Evolutionary conservation across 2,329 filamentous ascomycete species (phyloP).

Genomic region (Elsinoe arachidis): DNA sequence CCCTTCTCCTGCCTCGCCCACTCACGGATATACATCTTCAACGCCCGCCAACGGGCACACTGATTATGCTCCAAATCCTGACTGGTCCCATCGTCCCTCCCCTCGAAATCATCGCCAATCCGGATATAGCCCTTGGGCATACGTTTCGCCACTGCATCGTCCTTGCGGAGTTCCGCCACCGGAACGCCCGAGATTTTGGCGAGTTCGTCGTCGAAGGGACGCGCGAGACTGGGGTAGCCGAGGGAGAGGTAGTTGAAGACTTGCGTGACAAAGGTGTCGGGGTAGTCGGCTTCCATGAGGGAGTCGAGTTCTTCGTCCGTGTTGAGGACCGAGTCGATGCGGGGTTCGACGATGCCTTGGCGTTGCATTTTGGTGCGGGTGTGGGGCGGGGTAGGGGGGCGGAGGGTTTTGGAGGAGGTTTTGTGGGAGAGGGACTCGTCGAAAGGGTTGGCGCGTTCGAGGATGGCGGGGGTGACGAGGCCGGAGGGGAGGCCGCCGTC

Average conservation of each 20-base stretch:
- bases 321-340: conserved; percentile 34
- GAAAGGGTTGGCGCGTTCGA: conserved; percentile 35
- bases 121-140: conserved; percentile 65
- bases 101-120: conserved; percentile 38
- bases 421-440: conserved; percentile 29
- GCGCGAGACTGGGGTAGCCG: conserved; percentile 79
- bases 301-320: conserved; percentile 34
- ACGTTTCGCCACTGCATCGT: conserved; percentile 54
- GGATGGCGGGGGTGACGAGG: conserved; percentile 39
- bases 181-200: conserved; percentile 67
- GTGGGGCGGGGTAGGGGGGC: conserved; percentile 24
- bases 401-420: conserved; percentile 31
- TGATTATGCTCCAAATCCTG: conserved; percentile 38
- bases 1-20: conserved; percentile 84
- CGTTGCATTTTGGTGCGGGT: conserved; percentile 15
- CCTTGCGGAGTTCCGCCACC: conserved; percentile 58
- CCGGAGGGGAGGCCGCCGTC: conserved; percentile 36
- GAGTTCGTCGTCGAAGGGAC: conserved; percentile 75
- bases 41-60: conserved; percentile 73
- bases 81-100: conserved; percentile 24
- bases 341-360: conserved; percentile 13
- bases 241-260: conserved; percentile 95
- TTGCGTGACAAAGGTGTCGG: conserved; percentile 80
- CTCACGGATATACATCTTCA: conserved; percentile 74
- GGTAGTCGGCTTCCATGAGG: conserved; percentile 56